phyloP scores from a whole-genome alignment of 225 moss, liverwort and hornwort genomes.

The Polytrichum formosum region DNA sequence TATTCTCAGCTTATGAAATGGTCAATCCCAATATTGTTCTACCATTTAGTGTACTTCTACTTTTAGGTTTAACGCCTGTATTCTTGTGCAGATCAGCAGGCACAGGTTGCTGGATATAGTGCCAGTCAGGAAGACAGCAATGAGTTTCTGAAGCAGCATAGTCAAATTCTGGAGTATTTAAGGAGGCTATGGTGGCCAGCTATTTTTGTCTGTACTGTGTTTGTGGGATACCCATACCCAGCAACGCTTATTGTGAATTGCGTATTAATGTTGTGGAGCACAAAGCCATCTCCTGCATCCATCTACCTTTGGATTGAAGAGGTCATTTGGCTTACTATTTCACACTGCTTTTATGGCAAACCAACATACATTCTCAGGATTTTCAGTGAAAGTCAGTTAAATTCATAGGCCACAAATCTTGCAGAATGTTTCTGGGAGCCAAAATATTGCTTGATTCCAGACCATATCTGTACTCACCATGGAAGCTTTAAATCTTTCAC shows the following conservation, averaged over 20 bases:
- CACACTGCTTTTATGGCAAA: neutral
- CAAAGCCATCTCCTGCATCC: constrained; percentile 73
- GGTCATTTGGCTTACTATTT: constrained; percentile 20
- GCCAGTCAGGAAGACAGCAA: neutral
- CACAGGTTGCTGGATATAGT: constrained; percentile 17
- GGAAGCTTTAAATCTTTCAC: too few relatives aligned
- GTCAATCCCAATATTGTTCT: neutral
- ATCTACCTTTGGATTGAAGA: constrained; percentile 75
- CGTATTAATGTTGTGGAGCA: constrained; percentile 73
- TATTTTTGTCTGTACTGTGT: constrained; percentile 58
- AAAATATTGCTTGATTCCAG: too few relatives aligned
- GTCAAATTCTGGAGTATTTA: constrained; percentile 27
- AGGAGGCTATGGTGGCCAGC: constrained; percentile 65
- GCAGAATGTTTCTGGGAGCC: too few relatives aligned
- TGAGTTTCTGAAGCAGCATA: constrained; percentile 23
- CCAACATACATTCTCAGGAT: constrained; percentile 2
- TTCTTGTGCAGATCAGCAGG: constrained; percentile 38
- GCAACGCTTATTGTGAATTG: constrained; percentile 59
- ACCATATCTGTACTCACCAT: too few relatives aligned
- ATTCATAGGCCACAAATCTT: constrained; percentile 1
- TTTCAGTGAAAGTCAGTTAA: constrained; percentile 8
- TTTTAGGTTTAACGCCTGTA: neutral
- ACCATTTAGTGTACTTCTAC: too few relatives aligned
- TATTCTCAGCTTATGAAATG: neutral
- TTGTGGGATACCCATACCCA: constrained; percentile 70